Base-by-base conservation (phyloP, 2,329 filamentous ascomycete species). In the Aspergillus floridensis region DNA sequence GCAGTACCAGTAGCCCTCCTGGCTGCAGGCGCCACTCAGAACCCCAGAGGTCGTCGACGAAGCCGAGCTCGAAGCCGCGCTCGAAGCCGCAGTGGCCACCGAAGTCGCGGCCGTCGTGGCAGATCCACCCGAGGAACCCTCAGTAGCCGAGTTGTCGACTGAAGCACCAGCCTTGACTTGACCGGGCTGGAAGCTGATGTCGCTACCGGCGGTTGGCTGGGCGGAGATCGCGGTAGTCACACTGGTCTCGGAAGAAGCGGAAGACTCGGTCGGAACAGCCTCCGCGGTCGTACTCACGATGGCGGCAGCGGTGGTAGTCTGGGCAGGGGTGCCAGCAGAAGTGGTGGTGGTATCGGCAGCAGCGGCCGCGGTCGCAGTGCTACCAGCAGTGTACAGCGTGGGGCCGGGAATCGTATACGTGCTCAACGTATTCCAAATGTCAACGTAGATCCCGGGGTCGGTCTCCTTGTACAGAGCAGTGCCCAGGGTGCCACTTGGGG, bases 391-490 rank as follows among this genome's bases (percentile, higher is more conserved):
- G 55, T 64, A 68, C 24, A 70, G 53, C 21, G 64, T 44, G 5
- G 82, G 82, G 26, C 82, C 82, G 10, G 81, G 82, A 21, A 83
- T 81, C n/a, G 68, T 65, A 66, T 84, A 84, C 32, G 65, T 71
- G 57, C 67, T 71, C 50, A 79, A 66, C 19, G 69, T 66, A 38
- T 74, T 66, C 78, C 86, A 86, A 72, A 87, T 79, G 78, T 83
- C 82, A 77, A 85, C 75, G 62, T 77, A 63, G 65, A 88, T 82
- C 55, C 85, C 85, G 10, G 81, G 72, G 66, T 86, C 84, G 53
- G 74, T 71, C 58, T 76, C 73, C 49, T 74, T 82, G 78, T 87
- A 87, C 10, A 86, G 76, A 49, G 74, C 72, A 4, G 80, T 83
- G 16, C 79, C 83, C 2, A 76, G 65, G 5, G 76, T 77, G 59